phyloP scores from a whole-genome alignment of 805 yeast species.

The Tetrapisispora namnaoensis region DNA sequence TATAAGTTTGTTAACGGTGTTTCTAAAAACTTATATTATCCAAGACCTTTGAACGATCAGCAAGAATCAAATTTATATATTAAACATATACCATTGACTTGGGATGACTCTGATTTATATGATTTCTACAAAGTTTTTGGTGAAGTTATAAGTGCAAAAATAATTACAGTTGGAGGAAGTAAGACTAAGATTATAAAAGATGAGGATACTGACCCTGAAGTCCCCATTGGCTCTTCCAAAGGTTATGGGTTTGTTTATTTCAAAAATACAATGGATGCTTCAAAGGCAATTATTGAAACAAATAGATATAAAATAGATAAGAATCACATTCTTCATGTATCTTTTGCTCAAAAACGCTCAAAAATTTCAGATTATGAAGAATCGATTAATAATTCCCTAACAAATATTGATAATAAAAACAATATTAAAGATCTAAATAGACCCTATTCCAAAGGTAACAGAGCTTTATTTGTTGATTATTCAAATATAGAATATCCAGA shows the following conservation, averaged over 20 bases:
- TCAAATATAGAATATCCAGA: not conserved
- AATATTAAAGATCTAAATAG: not conserved
- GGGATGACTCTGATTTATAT: slow-evolving; percentile 44
- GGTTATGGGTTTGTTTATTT: slow-evolving; percentile 81
- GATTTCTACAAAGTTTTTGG: slow-evolving; percentile 40
- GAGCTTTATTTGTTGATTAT: slow-evolving; percentile 1
- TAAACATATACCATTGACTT: slow-evolving; percentile 46
- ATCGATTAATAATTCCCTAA: too few species aligned
- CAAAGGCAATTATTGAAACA: slow-evolving; percentile 53
- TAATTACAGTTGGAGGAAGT: slow-evolving; percentile 38
- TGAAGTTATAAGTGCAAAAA: slow-evolving; percentile 42
- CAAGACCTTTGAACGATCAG: slow-evolving; percentile 33
- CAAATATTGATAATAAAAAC: not conserved
- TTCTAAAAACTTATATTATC: slow-evolving; percentile 9
- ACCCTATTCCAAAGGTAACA: not conserved
- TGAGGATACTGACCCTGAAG: slow-evolving; percentile 3
- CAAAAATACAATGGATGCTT: slow-evolving; percentile 55
- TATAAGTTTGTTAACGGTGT: not conserved
- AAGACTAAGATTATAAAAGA: slow-evolving; percentile 7
- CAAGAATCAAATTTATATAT: slow-evolving; percentile 71
- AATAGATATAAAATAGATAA: slow-evolving; percentile 30
- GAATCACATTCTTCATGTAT: slow-evolving; percentile 52
- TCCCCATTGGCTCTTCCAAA: slow-evolving; percentile 36
- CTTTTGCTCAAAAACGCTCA: slow-evolving; percentile 52
- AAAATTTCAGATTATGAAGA: not conserved